Evolutionary conservation across 441 rosid species (phyloP), one percentile per base, ranked within the genome.

Genomic region (Biscutella laevigata): DNA sequence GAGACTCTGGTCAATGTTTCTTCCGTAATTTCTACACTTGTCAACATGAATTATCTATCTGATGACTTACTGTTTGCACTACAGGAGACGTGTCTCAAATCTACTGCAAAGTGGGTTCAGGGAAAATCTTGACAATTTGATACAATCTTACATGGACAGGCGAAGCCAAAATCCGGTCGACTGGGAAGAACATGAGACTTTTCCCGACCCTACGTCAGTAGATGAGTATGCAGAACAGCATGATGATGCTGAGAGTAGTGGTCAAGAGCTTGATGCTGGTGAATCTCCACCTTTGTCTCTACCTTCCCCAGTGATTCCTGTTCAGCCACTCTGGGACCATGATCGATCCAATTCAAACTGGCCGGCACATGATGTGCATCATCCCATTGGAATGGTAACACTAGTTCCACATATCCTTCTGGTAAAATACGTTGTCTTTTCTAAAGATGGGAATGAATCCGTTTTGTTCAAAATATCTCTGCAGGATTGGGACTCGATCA

Each of bases 51-150:
- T 1, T 30, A 25, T 25, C 22, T 68, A 40, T 50, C 53, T 68
- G 49, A 60, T 29, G 20, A 46, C 12, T 24, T 49, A 52, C 45
- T 67, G 51, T 67, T 64, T 6, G 29, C 70, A 15, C 35, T 75
- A 54, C 59, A 91, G 98, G 92, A 82, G 98, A 73, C 81, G 96
- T 30, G 98, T 91, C 24, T 88, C 98, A 47, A 85, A 75, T 57
- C 95, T 91, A 71, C 91, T 91, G 41, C 85, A 40, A 17, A 91
- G 98, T 70, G 81, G 87, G 66, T 88, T 91, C 68, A 86, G 96
- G 6, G 82, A 82, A 65, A 83, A 78, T 64, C 98, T 91, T 57
- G 83, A 88, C 62, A 95, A 80, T 25, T 68, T 91, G 73, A 60
- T 88, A 57, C 96, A 71, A 57, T 85, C 98, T 36, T 83, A 88